Evolutionary conservation across 2,329 filamentous ascomycete genomes (phyloP), one percentile per base, ranked within the genome.

Genomic region (Pseudofabraea citricarpa): DNA sequence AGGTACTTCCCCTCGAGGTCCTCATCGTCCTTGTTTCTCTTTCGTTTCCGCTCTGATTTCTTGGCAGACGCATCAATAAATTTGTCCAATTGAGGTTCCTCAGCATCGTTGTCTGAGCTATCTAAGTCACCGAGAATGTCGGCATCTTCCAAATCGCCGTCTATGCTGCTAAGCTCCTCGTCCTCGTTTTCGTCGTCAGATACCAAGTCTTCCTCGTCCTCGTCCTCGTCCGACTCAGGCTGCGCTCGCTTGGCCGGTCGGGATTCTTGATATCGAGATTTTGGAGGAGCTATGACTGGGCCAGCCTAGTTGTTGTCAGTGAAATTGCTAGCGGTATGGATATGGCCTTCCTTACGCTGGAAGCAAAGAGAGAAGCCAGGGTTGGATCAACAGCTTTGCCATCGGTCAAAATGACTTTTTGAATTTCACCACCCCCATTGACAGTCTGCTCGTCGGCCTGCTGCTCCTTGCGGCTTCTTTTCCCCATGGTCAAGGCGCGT

Each of bases 1-100:
- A 91, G 69, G 56, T 90, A 90, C 40, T 76, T 78, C 44, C 73
- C 76, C 58, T 90, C 86, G 2, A 90, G 65, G 44, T 87, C 80
- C 19, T 87, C 76, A 9, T 83, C 77, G 23, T 84, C 75, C 44
- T 72, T 60, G 40, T 68, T 81, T 45, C 83, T 73, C 67, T 85
- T 87, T 48, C 83, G 73, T 62, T 85, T 86, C 22, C 76, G 71
- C 22, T 58, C 54, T 8, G 52, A 44, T 56, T 64, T 51, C 59
- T 45, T 41, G 10, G 39, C 58, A 8, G 78, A 72, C 44, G 65
- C 64, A 43, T 73, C 71, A 26, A 62, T 41, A 38, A 64, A 65
- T 43, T 72, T 68, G 54, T 71, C 60, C 54, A 56, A 64, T 56
- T 64, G 50, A 53, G 64, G 56, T 29, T 48, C 51, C 13, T 67